Percentiles rank a stretch among this genome's conserved stretches.
These are phyloP conservation scores for Aspergillus novoparasiticus DNA, from an alignment of 2,329 filamentous ascomycete genomes.

Conservation along the genomic window DNA sequence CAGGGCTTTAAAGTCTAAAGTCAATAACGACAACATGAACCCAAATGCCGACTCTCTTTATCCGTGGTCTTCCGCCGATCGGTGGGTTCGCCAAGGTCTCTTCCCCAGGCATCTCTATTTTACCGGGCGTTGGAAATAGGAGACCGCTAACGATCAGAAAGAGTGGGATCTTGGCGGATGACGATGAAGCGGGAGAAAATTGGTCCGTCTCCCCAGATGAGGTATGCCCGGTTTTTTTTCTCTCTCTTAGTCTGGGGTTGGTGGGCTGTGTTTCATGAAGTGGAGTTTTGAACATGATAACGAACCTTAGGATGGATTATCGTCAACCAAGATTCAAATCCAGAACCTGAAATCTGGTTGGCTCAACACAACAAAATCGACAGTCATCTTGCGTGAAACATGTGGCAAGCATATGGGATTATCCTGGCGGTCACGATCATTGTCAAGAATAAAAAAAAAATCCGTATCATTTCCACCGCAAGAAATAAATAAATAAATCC, in stretches of 20 bases:
- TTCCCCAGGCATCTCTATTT: neutral
- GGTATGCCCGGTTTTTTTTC: neutral
- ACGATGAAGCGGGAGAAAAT: neutral
- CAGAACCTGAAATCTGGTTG: neutral
- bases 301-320: neutral
- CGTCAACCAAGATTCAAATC: neutral
- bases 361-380: neutral
- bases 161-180: neutral
- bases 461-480: neutral
- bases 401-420: neutral
- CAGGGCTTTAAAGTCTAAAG: constrained; percentile 3
- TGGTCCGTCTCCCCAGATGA: neutral
- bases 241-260: neutral
- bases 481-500: neutral
- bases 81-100: constrained; percentile 12
- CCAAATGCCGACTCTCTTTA: neutral
- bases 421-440: neutral
- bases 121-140: neutral
- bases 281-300: neutral
- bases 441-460: neutral
- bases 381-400: neutral
- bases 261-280: neutral
- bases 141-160: neutral
- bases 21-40: constrained; percentile 10
- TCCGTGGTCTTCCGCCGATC: constrained; percentile 12